Percentiles rank a stretch among this genome's conserved stretches.
phyloP scores from a whole-genome alignment of 768 basidiomycete genomes.

The Chlorophyllum brunneum region DNA sequence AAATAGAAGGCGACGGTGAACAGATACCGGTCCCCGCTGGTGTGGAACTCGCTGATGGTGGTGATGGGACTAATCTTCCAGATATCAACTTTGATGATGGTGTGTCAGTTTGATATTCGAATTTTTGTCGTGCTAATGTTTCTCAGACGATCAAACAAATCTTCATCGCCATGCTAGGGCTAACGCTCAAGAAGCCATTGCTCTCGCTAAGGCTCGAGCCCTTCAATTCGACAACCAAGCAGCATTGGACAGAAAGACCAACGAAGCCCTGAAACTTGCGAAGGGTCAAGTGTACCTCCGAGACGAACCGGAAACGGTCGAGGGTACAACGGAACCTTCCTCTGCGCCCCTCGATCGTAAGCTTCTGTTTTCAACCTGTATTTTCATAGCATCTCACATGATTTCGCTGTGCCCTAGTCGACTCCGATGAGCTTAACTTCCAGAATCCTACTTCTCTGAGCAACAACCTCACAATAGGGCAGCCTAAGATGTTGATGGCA shows the following conservation, averaged over 20 bases:
- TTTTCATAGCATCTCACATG: conserved; percentile 9
- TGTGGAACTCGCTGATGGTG: conserved; percentile 51
- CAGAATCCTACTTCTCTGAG: conserved; percentile 93
- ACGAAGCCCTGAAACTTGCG: conserved; percentile 68
- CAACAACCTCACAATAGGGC: conserved; percentile 79
- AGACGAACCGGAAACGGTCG: conserved; percentile 38
- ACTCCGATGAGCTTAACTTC: conserved; percentile 97
- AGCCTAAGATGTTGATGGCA: conserved; percentile 95
- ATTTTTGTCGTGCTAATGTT: conserved; percentile 6
- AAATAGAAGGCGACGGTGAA: conserved; percentile 62
- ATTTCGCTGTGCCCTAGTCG: conserved; percentile 57
- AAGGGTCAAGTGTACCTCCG: conserved; percentile 48
- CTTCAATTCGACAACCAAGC: conserved; percentile 82
- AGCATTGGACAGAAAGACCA: conserved; percentile 77
- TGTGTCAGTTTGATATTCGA: conserved; percentile 29
- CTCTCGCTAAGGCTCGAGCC: conserved; percentile 73
- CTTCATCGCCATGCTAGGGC: conserved; percentile 79
- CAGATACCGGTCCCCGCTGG: conserved; percentile 45
- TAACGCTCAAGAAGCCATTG: conserved; percentile 88
- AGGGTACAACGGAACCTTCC: conserved; percentile 25
- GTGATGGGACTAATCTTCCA: conserved; percentile 47
- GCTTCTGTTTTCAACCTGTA: conserved; percentile 21
- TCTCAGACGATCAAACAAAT: conserved; percentile 81
- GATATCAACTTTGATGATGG: conserved; percentile 93
- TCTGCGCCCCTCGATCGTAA: conserved; percentile 67